Conservation (phyloP, 164 flowering plant species). For the Dillenia suffruticosa region DNA sequence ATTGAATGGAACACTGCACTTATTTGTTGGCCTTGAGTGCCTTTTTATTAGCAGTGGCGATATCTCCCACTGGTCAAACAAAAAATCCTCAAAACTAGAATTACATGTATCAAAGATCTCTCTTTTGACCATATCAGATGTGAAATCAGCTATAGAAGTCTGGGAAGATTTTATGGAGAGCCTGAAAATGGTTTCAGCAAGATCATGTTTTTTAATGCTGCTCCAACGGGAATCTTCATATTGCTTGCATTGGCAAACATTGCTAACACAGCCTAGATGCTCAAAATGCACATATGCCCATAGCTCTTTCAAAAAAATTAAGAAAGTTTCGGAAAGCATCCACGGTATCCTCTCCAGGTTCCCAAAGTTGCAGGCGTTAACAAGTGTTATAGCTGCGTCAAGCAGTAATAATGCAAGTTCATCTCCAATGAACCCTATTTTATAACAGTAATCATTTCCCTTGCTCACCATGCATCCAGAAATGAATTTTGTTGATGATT, state of each 20-base stretch:
- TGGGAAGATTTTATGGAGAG: slow-evolving; percentile 35
- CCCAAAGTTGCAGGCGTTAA: slow-evolving; percentile 40
- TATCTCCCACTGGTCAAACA: slow-evolving; percentile 52
- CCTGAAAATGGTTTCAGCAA: slow-evolving; percentile 71
- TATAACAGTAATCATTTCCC: slow-evolving; percentile 3
- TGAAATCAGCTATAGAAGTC: slow-evolving; percentile 5
- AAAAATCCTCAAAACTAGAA: slow-evolving; percentile 34
- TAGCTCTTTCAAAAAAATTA: slow-evolving; percentile 29
- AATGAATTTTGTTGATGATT: slow-evolving; percentile 8
- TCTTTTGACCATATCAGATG: slow-evolving; percentile 19
- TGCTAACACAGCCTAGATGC: slow-evolving; percentile 11
- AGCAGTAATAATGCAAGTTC: slow-evolving; percentile 30
- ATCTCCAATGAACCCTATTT: slow-evolving; percentile 24
- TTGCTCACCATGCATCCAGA: slow-evolving; percentile 11
- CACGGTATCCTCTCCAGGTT: slow-evolving; percentile 40
- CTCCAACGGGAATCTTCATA: slow-evolving; percentile 9
- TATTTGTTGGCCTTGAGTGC: slow-evolving; percentile 10
- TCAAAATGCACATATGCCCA: slow-evolving; percentile 35
- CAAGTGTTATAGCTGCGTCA: slow-evolving; percentile 34
- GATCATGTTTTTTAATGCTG: slow-evolving; percentile 21
- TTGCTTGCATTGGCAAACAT: slow-evolving; percentile 4
- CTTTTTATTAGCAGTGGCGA: slow-evolving; percentile 39
- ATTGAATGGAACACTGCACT: slow-evolving; percentile 26
- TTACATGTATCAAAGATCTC: slow-evolving; percentile 35
- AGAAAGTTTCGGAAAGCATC: slow-evolving; percentile 22